Conservation (phyloP, 768 basidiomycete species). For the Suillus decipiens region DNA sequence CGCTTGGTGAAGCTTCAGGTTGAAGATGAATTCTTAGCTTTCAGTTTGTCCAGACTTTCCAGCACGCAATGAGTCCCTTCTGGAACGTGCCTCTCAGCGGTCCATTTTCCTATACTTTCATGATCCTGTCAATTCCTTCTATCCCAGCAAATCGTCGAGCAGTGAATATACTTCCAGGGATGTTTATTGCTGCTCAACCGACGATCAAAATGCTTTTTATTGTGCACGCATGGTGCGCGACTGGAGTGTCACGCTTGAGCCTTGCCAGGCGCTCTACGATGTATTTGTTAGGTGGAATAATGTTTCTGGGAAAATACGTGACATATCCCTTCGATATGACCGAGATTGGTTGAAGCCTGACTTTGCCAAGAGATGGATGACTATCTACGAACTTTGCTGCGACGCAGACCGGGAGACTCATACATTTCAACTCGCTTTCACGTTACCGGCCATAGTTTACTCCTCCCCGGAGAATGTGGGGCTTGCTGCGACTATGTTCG, state of each 20-base stretch:
- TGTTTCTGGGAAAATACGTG: background rate
- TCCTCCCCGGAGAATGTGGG: slow-evolving; percentile 14
- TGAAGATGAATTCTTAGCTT: slow-evolving; percentile 21
- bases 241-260: slow-evolving; percentile 2
- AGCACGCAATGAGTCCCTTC: slow-evolving; percentile 14
- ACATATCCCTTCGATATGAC: slow-evolving; percentile 15
- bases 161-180: slow-evolving; percentile 16
- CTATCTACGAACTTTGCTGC: slow-evolving; percentile 27
- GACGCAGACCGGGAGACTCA: slow-evolving; percentile 2
- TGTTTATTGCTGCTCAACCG: background rate
- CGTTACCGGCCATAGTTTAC: slow-evolving; percentile 33
- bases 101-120: slow-evolving; percentile 17
- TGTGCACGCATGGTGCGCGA: slow-evolving; percentile 10
- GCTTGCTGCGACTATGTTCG: slow-evolving; percentile 31
- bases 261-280: background rate
- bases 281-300: slow-evolving; percentile 1
- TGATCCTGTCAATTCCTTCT: slow-evolving; percentile 3
- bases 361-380: slow-evolving; percentile 26
- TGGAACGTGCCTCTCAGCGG: slow-evolving; percentile 19
- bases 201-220: slow-evolving; percentile 16
- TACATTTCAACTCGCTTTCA: slow-evolving; percentile 28
- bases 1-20: slow-evolving; percentile 28
- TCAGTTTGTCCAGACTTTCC: slow-evolving; percentile 18
- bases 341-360: slow-evolving; percentile 25
- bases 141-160: background rate